Evolutionary conservation across 768 basidiomycete genomes (phyloP).

Genomic region (Tephrocybe sp.): DNA sequence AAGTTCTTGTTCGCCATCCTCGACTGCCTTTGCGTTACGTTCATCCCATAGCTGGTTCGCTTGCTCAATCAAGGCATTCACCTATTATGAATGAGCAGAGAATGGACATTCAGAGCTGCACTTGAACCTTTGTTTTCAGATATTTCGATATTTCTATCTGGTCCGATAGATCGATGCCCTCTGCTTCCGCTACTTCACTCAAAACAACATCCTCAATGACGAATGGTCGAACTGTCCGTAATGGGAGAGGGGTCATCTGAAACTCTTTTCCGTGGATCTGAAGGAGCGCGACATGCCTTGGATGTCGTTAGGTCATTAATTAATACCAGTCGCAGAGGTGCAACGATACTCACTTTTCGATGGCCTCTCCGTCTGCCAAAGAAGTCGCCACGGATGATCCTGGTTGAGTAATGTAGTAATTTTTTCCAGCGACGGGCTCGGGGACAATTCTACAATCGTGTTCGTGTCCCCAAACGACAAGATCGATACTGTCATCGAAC

Average conservation of each 20-base stretch:
- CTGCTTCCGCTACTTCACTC: conserved; percentile 74
- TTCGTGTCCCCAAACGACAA: conserved; percentile 98
- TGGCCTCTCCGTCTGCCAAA: conserved; percentile 88
- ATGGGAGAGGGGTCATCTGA: conserved; percentile 77
- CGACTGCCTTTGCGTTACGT: conserved; percentile 59
- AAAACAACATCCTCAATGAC: conserved; percentile 82
- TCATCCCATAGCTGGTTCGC: conserved; percentile 82
- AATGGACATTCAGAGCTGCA: not conserved
- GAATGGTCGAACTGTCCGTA: conserved; percentile 94
- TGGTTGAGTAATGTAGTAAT: conserved; percentile 91
- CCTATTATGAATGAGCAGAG: conserved; percentile 38
- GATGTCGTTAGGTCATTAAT: not conserved
- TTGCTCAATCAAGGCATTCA: conserved; percentile 74
- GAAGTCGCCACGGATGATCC: conserved; percentile 95
- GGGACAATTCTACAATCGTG: conserved; percentile 95
- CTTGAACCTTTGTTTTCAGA: conserved; percentile 64
- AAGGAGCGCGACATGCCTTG: conserved; percentile 88
- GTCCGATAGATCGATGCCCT: conserved; percentile 74
- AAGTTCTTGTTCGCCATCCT: conserved; percentile 61
- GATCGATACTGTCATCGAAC: conserved; percentile 93
- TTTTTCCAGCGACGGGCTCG: conserved; percentile 87
- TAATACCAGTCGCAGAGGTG: not conserved
- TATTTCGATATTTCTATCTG: conserved; percentile 83
- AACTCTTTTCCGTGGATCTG: conserved; percentile 89
- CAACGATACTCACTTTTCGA: conserved; percentile 69